Percentiles rank a stretch among this genome's conserved stretches.
These are phyloP conservation scores for Tephrocybe sp. DNA, from an alignment of 768 basidiomycete genomes.

Conservation along the genomic window DNA sequence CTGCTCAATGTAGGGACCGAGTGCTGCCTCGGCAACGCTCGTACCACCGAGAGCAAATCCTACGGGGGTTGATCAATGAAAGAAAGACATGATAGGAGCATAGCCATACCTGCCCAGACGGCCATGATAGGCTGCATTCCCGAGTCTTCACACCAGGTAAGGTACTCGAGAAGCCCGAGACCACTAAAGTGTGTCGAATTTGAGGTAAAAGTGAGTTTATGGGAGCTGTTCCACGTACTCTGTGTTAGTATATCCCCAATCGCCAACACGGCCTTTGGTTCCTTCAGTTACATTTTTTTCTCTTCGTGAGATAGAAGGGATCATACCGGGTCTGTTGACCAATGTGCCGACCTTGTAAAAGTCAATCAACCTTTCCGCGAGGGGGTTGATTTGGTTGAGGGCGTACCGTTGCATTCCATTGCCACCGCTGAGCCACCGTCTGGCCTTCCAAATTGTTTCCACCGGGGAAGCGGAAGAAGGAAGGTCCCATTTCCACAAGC, in stretches of 20 bases:
- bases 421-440: constrained; percentile 50
- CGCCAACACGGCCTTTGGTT: constrained; percentile 50
- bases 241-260: constrained; percentile 63
- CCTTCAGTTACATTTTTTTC: no score
- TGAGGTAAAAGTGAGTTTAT: background rate
- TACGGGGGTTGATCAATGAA: constrained; percentile 15
- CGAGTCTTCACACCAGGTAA: constrained; percentile 56
- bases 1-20: constrained; percentile 53
- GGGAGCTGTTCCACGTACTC: constrained; percentile 36
- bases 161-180: constrained; percentile 31
- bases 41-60: constrained; percentile 52
- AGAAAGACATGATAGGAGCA: background rate
- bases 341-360: constrained; percentile 39
- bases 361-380: no score
- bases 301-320: background rate
- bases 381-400: no score
- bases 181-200: constrained; percentile 18
- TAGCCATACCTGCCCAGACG: constrained; percentile 48
- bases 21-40: constrained; percentile 39
- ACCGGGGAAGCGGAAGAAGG: constrained; percentile 62
- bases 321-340: constrained; percentile 45
- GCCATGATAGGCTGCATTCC: constrained; percentile 63
- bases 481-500: constrained; percentile 50
- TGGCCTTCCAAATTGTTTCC: constrained; percentile 63
- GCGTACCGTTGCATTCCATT: constrained; percentile 65